These are phyloP conservation scores for Pisolithus sp. DNA, from an alignment of 768 basidiomycete species.

Conservation along the genomic window DNA sequence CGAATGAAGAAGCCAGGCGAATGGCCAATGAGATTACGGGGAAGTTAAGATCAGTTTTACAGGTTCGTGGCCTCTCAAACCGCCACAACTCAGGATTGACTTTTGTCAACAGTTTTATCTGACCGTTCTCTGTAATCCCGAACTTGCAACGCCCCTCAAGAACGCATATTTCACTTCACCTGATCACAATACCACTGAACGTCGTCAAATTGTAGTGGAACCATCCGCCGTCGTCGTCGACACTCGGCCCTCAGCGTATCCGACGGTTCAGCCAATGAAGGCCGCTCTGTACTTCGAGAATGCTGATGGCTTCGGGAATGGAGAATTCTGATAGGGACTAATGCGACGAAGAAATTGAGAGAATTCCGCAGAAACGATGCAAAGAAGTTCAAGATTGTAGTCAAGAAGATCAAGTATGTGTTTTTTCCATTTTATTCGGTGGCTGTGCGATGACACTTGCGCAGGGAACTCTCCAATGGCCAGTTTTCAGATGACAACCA, in stretches of 20 bases:
- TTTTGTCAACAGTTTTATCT: conserved; percentile 19
- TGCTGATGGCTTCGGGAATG: neutral
- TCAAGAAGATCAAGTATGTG: neutral
- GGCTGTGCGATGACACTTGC: neutral
- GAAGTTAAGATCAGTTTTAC: conserved; percentile 21
- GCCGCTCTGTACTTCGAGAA: neutral
- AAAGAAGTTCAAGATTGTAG: neutral
- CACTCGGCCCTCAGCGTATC: conserved; percentile 28
- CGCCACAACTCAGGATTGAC: neutral
- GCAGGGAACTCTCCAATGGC: conserved; percentile 56
- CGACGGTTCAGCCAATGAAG: conserved; percentile 40
- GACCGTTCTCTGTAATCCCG: conserved; percentile 13
- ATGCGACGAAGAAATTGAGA: neutral
- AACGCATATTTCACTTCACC: conserved; percentile 5
- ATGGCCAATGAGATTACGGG: conserved; percentile 13
- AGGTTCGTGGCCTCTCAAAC: conserved; percentile 14
- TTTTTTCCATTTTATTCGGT: neutral
- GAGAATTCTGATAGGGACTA: neutral
- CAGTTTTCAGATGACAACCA: conserved; percentile 60
- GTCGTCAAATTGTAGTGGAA: neutral
- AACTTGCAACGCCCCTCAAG: conserved; percentile 6
- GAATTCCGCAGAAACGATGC: neutral
- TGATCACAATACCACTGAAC: neutral
- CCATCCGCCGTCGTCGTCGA: neutral
- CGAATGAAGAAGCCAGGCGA: conserved; percentile 11